Conservation (phyloP, 768 basidiomycete species). For the Mycena rosella region DNA sequence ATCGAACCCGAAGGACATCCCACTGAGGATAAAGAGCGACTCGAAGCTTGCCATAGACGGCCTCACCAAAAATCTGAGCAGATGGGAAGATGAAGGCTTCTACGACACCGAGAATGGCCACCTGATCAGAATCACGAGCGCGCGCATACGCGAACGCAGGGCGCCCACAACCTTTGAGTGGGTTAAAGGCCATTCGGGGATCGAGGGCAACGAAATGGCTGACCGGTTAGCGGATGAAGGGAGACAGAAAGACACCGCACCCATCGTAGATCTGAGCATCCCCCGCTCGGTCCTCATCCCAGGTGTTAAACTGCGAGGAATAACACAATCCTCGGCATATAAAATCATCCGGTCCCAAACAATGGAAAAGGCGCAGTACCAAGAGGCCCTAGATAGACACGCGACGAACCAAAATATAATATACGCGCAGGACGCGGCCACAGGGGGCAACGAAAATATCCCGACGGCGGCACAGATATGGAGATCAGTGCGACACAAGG, state of each 20-base stretch:
- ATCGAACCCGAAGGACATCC: no score
- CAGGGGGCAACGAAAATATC: neutral
- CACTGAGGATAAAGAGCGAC: no score
- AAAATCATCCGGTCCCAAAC: neutral
- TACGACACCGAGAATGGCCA: neutral
- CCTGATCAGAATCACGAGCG: neutral
- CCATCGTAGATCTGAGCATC: neutral
- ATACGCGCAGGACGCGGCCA: neutral
- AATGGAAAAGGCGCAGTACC: neutral
- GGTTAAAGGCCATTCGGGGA: neutral
- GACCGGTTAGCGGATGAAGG: neutral
- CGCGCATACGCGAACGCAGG: neutral
- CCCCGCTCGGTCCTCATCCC: neutral
- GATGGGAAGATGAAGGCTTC: neutral
- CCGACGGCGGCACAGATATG: neutral
- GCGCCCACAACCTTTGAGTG: no score
- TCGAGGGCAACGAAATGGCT: neutral
- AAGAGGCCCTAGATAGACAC: no score
- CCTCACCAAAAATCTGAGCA: no score
- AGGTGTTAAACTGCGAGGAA: neutral
- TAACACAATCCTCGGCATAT: neutral
- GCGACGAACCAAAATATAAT: neutral
- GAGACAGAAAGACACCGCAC: neutral
- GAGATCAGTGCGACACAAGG: slow-evolving; percentile 2
- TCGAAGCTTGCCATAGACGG: no score